Evolutionary conservation across 2,329 filamentous ascomycete species (phyloP).

Genomic region (Sordariomycetes sp.): DNA sequence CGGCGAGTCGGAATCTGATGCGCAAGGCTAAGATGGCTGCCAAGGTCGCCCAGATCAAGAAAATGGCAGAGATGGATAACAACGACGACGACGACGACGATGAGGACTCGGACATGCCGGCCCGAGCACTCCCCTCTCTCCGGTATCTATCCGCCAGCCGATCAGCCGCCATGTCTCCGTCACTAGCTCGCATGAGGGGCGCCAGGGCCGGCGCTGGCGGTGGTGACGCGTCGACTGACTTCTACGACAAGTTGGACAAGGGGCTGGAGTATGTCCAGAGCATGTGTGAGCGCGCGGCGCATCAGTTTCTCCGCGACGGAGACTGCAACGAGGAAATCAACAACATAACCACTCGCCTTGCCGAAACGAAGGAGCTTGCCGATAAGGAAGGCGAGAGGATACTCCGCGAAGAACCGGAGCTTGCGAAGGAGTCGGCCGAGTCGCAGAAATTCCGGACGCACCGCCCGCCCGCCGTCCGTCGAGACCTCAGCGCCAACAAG

Average conservation of each 20-base stretch:
- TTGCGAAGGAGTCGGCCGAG: slow-evolving; percentile 25
- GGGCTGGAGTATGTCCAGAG: slow-evolving; percentile 69
- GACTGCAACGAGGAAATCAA: slow-evolving; percentile 70
- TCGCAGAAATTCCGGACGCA: slow-evolving; percentile 34
- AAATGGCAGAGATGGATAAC: slow-evolving; percentile 47
- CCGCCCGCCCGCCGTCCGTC: slow-evolving; percentile 42
- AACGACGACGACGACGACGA: slow-evolving; percentile 34
- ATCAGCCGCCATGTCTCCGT: slow-evolving; percentile 15
- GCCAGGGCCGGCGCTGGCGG: slow-evolving; percentile 7
- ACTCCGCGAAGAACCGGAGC: slow-evolving; percentile 37
- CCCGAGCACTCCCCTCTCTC: slow-evolving; percentile 22
- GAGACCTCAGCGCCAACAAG: slow-evolving; percentile 22
- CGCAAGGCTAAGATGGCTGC: slow-evolving; percentile 81
- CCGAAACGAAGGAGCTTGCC: slow-evolving; percentile 51
- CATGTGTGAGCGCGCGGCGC: slow-evolving; percentile 76
- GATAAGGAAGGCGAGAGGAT: slow-evolving; percentile 48
- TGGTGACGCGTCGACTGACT: slow-evolving; percentile 23
- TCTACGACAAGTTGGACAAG: slow-evolving; percentile 68
- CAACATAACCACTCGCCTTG: slow-evolving; percentile 56
- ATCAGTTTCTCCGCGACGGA: slow-evolving; percentile 80
- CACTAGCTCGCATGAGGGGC: slow-evolving; percentile 8
- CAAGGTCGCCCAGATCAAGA: slow-evolving; percentile 56
- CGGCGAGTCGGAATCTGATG: slow-evolving; percentile 69
- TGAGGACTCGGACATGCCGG: slow-evolving; percentile 10
- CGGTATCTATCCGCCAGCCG: slow-evolving; percentile 27